These are phyloP conservation scores for Fusarium tuaranense DNA, from an alignment of 2,329 filamentous ascomycete species.

Conservation along the genomic window DNA sequence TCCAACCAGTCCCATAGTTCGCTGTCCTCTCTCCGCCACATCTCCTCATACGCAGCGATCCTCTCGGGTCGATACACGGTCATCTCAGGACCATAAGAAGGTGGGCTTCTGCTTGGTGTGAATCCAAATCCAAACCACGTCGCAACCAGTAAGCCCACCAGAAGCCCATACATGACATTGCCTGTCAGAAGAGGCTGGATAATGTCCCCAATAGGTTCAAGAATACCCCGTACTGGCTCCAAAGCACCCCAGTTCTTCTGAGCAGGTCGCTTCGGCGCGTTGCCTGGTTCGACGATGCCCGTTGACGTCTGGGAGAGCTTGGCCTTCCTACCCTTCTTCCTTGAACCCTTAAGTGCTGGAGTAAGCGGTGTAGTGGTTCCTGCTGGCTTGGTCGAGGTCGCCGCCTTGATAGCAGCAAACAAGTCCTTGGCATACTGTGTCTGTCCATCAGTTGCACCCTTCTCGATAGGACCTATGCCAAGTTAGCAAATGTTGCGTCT, in stretches of 20 bases:
- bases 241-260: constrained; percentile 79
- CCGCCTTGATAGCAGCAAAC: constrained; percentile 77
- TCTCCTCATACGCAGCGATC: constrained; percentile 88
- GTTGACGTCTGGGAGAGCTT: constrained; percentile 59
- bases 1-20: constrained; percentile 96
- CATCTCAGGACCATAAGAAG: constrained; percentile 50
- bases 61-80: constrained; percentile 67
- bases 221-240: constrained; percentile 78
- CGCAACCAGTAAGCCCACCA: constrained; percentile 79
- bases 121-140: constrained; percentile 78
- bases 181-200: constrained; percentile 78
- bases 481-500: constrained; percentile 45
- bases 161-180: constrained; percentile 81
- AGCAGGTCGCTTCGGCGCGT: constrained; percentile 55
- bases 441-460: constrained; percentile 93
- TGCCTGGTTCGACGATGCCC: constrained; percentile 54
- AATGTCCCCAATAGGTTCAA: constrained; percentile 78
- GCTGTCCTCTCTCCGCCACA: constrained; percentile 89
- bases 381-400: constrained; percentile 74
- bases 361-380: constrained; percentile 56
- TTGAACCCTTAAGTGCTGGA: constrained; percentile 62
- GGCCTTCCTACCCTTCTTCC: constrained; percentile 71
- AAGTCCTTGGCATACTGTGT: constrained; percentile 84
- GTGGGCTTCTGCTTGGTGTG: constrained; percentile 52
- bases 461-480: constrained; percentile 86